Percentiles rank a stretch among this genome's conserved stretches.
phyloP scores from a whole-genome alignment of 2,329 filamentous ascomycete species.

The Diaporthe citri region DNA sequence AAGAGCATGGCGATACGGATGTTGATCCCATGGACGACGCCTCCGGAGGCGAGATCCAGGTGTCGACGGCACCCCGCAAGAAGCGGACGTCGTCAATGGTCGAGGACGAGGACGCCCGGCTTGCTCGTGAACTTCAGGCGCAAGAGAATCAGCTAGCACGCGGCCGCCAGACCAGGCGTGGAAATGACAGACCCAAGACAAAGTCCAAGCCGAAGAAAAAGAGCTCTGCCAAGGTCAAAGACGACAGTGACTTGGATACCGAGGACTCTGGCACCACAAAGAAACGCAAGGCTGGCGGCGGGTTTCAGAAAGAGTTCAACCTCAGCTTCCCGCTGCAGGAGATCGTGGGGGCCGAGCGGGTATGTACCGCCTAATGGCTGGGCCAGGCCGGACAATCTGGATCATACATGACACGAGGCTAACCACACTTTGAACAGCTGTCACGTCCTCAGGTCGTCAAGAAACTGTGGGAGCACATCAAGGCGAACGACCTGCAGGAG shows the following conservation, averaged over 20 bases:
- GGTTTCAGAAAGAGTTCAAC: constrained; percentile 90
- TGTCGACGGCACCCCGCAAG: constrained; percentile 73
- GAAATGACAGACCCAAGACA: constrained; percentile 71
- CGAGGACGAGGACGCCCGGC: constrained; percentile 85
- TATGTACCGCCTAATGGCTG: constrained; percentile 52
- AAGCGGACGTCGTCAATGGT: constrained; percentile 68
- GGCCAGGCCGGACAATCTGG: background rate
- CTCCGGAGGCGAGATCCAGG: constrained; percentile 59
- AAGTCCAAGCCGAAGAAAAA: constrained; percentile 65
- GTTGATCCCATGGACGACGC: constrained; percentile 49
- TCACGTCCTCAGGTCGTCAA: constrained; percentile 97
- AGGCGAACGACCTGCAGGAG: constrained; percentile 88
- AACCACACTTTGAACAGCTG: constrained; percentile 65
- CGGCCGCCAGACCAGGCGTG: constrained; percentile 78
- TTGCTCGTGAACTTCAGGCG: constrained; percentile 90
- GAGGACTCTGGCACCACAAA: constrained; percentile 70
- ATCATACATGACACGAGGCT: constrained; percentile 39
- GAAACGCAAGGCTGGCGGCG: constrained; percentile 88
- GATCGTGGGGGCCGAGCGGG: constrained; percentile 77
- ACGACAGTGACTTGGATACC: constrained; percentile 82
- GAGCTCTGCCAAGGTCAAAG: constrained; percentile 81
- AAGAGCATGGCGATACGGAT: constrained; percentile 44
- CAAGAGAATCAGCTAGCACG: constrained; percentile 83
- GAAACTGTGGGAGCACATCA: constrained; percentile 96
- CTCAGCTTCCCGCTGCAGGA: constrained; percentile 78